Conservation (phyloP, 805 yeast species). For the Schwanniomyces pseudopolymorphus region DNA sequence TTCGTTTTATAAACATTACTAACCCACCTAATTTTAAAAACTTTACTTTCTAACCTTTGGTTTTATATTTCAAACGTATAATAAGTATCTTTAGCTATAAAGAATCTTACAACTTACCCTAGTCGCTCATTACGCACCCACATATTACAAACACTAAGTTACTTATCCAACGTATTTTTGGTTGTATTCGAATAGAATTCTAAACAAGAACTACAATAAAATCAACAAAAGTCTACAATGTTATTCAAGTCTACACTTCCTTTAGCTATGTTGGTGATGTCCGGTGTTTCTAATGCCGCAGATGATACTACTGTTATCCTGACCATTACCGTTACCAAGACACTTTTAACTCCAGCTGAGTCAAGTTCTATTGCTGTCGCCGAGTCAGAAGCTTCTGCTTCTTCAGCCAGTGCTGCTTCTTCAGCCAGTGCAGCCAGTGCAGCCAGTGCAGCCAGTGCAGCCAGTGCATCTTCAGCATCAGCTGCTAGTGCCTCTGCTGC, state of each 20-base stretch:
- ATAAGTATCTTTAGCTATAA: neutral
- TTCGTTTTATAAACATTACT: neutral
- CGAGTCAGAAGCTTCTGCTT: conserved; percentile 12
- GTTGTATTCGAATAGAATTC: neutral
- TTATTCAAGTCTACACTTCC: conserved; percentile 14
- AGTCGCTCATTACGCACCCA: conserved; percentile 5
- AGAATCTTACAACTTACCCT: conserved; percentile 2
- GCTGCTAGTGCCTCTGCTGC: conserved; percentile 7
- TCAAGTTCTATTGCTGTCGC: conserved; percentile 26
- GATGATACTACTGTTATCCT: conserved; percentile 43
- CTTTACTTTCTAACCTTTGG: neutral
- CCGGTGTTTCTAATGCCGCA: conserved; percentile 15
- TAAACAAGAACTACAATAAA: neutral
- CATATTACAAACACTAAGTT: neutral
- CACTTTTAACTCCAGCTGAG: conserved; percentile 48
- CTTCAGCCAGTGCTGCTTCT: conserved; percentile 12
- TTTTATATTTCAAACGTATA: neutral
- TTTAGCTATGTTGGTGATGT: conserved; percentile 13
- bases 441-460: conserved; percentile 6
- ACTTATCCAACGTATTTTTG: neutral
- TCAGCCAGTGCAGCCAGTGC: conserved; percentile 11
- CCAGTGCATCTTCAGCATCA: conserved; percentile 6
- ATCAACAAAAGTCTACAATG: conserved; percentile 5
- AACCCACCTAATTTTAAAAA: neutral
- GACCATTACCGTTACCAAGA: conserved; percentile 48